phyloP scores from a whole-genome alignment of 2,329 filamentous ascomycete genomes.

The Albifimbria verrucaria region DNA sequence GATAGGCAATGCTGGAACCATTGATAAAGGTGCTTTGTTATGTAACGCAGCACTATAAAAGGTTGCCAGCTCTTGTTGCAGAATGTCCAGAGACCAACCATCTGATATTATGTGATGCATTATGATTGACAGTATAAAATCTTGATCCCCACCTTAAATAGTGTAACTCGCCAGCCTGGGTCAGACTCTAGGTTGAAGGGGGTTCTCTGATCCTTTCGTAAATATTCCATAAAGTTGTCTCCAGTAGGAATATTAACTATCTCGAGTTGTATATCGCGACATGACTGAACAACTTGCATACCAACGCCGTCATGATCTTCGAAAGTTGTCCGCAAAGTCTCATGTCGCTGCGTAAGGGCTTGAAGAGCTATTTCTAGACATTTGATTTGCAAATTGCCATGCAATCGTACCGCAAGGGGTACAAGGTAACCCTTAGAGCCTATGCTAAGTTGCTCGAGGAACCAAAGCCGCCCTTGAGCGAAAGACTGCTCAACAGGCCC shows the following conservation, averaged over 20 bases:
- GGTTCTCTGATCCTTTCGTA: conserved; percentile 1
- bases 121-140: conserved; percentile 10
- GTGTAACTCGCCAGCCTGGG: conserved; percentile 8
- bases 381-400: conserved; percentile 3
- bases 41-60: conserved; percentile 2
- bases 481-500: conserved; percentile 9
- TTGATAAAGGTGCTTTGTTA: conserved; percentile 5
- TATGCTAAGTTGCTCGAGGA: conserved; percentile 10
- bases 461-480: conserved; percentile 11
- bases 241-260: background rate
- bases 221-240: background rate
- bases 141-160: conserved; percentile 2
- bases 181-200: conserved; percentile 8
- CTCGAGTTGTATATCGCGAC: background rate
- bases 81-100: conserved; percentile 13
- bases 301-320: conserved; percentile 1
- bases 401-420: conserved; percentile 6
- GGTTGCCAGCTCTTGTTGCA: conserved; percentile 7
- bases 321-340: conserved; percentile 11
- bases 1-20: conserved; percentile 11
- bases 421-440: conserved; percentile 4
- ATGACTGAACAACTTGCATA: conserved; percentile 5
- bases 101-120: conserved; percentile 14
- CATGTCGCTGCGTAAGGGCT: conserved; percentile 10
- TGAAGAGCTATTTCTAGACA: conserved; percentile 4